Conservation (phyloP, 192 early-diverging fungal species). For the Backusella tuberculispora region DNA sequence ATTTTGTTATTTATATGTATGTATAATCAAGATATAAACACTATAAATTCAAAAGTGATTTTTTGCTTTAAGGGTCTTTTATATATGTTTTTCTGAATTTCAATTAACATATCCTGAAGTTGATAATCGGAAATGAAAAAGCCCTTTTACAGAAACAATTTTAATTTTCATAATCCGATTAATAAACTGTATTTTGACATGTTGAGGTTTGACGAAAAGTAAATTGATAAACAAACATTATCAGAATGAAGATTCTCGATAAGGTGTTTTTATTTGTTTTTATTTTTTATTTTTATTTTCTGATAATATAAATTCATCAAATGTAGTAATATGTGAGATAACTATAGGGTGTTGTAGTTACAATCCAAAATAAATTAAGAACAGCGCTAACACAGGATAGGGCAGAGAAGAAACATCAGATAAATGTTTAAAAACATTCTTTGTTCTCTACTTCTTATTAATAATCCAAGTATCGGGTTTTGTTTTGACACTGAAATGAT, state of each 20-base stretch:
- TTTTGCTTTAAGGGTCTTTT: background rate
- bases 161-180: background rate
- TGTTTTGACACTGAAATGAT: background rate
- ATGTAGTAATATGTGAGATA: background rate
- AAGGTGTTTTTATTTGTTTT: too few relatives aligned
- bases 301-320: background rate
- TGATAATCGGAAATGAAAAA: background rate
- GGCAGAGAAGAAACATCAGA: background rate
- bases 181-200: background rate
- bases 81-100: background rate
- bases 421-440: background rate
- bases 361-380: background rate
- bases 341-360: too few relatives aligned
- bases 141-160: background rate
- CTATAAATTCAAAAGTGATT: background rate
- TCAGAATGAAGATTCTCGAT: too few relatives aligned
- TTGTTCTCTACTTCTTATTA: background rate
- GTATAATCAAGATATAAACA: background rate
- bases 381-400: background rate
- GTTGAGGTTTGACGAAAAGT: background rate
- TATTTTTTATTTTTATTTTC: too few relatives aligned
- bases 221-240: background rate
- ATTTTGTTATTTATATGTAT: background rate
- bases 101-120: background rate
- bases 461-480: background rate